Evolutionary conservation across 78 protist genomes (phyloP).

Genomic region (Acrasis kona): DNA sequence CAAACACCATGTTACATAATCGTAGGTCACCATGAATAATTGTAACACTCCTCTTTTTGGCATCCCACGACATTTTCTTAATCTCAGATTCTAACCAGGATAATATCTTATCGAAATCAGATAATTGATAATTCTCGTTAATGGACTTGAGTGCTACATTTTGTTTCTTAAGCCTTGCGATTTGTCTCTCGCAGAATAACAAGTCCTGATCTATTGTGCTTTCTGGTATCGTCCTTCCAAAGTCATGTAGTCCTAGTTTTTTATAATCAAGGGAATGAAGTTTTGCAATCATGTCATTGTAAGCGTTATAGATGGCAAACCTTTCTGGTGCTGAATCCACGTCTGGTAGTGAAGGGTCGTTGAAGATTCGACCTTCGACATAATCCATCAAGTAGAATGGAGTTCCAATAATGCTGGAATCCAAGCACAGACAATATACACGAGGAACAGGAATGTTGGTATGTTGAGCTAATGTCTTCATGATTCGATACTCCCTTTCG

Average conservation of each 20-base stretch:
- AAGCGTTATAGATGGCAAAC: neutral
- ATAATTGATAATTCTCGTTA: neutral
- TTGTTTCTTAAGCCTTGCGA: neutral
- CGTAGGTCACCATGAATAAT: constrained; percentile 43
- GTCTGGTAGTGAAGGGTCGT: neutral
- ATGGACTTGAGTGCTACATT: neutral
- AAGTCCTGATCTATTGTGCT: neutral
- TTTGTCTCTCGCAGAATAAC: neutral
- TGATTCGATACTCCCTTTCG: constrained; percentile 30
- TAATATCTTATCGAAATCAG: neutral
- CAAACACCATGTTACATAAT: constrained; percentile 38
- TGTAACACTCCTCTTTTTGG: no score
- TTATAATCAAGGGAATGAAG: neutral
- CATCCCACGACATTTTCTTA: neutral
- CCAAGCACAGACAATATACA: constrained; percentile 9
- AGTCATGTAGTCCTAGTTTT: neutral
- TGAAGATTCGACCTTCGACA: constrained; percentile 17
- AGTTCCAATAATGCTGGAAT: constrained; percentile 29
- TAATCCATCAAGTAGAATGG: constrained; percentile 34
- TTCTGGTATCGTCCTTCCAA: neutral
- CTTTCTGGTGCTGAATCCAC: neutral
- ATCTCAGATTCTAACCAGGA: neutral
- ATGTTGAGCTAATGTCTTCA: neutral
- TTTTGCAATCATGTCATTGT: neutral
- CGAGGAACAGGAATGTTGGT: constrained; percentile 42